Evolutionary conservation across 129 eudicot genomes (phyloP).

Genomic region (Oenanthe sinensis): DNA sequence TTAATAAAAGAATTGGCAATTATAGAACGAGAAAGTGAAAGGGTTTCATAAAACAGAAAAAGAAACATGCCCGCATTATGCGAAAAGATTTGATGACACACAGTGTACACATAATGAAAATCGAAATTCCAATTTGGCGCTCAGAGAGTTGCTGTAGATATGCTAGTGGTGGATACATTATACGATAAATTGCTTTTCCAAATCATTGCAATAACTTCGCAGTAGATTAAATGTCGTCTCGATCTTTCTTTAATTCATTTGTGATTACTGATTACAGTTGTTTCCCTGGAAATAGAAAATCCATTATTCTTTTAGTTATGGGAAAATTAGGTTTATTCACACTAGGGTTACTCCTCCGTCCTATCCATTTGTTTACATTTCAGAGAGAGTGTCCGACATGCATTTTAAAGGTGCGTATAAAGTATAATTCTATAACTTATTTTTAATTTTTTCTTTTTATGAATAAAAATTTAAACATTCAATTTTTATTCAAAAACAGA

Average conservation of each 20-base stretch:
- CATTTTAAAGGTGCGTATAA: too few relatives aligned
- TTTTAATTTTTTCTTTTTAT: too few relatives aligned
- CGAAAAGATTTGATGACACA: not conserved
- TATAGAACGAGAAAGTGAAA: too few relatives aligned
- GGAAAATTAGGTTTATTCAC: not conserved
- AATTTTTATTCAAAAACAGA: too few relatives aligned
- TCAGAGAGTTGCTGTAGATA: too few relatives aligned
- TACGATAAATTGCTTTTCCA: constrained; percentile 20
- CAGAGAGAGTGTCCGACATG: too few relatives aligned
- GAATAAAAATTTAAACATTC: too few relatives aligned
- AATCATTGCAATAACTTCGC: constrained; percentile 1
- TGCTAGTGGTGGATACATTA: not conserved
- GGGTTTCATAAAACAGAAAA: too few relatives aligned
- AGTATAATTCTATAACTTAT: too few relatives aligned
- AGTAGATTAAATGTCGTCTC: not conserved
- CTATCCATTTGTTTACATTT: too few relatives aligned
- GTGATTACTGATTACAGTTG: not conserved
- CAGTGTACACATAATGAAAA: constrained; percentile 9
- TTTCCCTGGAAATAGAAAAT: not conserved
- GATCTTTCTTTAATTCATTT: not conserved
- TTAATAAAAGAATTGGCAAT: too few relatives aligned
- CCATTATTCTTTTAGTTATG: not conserved
- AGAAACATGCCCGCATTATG: not conserved
- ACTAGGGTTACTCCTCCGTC: too few relatives aligned
- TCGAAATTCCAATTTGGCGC: constrained; percentile 13